A percentile compares a stretch with the other conserved stretches of the same genome.
These are phyloP conservation scores for Ustanciosporium gigantosporum DNA, from an alignment of 1,284 basidiomycete genomes.

Conservation along the genomic window DNA sequence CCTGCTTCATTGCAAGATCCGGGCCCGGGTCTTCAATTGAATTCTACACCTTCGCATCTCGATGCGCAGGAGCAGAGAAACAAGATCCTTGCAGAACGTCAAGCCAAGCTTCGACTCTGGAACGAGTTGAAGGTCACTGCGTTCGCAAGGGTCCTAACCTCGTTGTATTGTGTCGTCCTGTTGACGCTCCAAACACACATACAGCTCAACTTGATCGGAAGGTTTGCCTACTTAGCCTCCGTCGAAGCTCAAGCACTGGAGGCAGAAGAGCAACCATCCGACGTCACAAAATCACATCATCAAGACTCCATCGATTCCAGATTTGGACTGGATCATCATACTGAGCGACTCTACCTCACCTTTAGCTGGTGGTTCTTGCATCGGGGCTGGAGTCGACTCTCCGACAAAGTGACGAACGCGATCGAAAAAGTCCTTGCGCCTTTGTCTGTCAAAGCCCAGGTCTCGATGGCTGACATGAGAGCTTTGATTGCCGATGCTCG, in stretches of 20 bases:
- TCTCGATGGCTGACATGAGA: slow-evolving; percentile 72
- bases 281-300: background rate
- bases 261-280: slow-evolving; percentile 1
- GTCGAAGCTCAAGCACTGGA: slow-evolving; percentile 65
- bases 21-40: background rate
- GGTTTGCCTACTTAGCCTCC: slow-evolving; percentile 76
- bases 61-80: slow-evolving; percentile 31
- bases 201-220: slow-evolving; percentile 81
- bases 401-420: slow-evolving; percentile 71
- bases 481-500: slow-evolving; percentile 17
- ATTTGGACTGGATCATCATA: slow-evolving; percentile 63
- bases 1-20: background rate
- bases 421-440: slow-evolving; percentile 75
- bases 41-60: slow-evolving; percentile 4
- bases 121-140: slow-evolving; percentile 64
- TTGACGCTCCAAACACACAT: slow-evolving; percentile 78
- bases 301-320: slow-evolving; percentile 1
- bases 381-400: slow-evolving; percentile 82
- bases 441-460: slow-evolving; percentile 75
- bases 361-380: slow-evolving; percentile 89
- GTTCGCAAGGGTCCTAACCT: slow-evolving; percentile 81
- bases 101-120: slow-evolving; percentile 55
- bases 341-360: slow-evolving; percentile 77
- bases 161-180: slow-evolving; percentile 78
- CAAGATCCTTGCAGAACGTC: slow-evolving; percentile 24